Base-by-base conservation (phyloP, 192 early-diverging fungal species). In the Coemansia sp. region DNA sequence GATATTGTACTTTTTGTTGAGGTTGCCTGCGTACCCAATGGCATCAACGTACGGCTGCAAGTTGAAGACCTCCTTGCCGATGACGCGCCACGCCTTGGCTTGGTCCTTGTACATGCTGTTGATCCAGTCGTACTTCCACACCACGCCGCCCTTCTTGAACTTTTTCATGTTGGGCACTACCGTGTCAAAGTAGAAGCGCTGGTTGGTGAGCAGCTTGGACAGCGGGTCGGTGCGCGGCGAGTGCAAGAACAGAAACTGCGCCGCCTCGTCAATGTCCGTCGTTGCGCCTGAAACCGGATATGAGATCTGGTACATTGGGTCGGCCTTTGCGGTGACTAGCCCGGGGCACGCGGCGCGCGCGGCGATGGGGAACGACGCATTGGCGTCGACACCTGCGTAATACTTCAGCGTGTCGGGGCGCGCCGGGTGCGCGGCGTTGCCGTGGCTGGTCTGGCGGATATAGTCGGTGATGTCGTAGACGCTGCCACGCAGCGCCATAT, bases 391-490 rank as follows among this genome's bases (percentile, higher is more conserved):
- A 36, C 92, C 92, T 0, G 67, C 64, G 31, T 56, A 79, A 9
- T 27, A 62, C 3, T 76, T 40, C n/a, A 85, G 15, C 78, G 45
- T 46, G 45, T 66, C 60, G 2, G 68, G 39, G 12, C 58, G 66
- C 0, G 65, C 66, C 0, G 38, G 65, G 42, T 62, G 41, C 6
- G 40, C 47, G 6, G 66, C 25, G 66, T 61, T 36, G 62, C 91
- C 59, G 92, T 79, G 77, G 15, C 31, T 36, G 32, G 40, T 76
- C 64, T 74, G 77, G 27, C 67, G 63, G 27, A 79, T 70, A 43
- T 66, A 79, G 57, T 68, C 61, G 14, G 77, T 88, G 47, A 96
- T 81, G 59, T 92, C 87, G 82, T 94, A 95, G 35, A 95, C 86
- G 59, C 87, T 88, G 36, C 91, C 93, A 36, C 92, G 89, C 62